Percentiles rank a stretch among this genome's conserved stretches.
Evolutionary conservation across 2,329 filamentous ascomycete species (phyloP).

Genomic region (Dothideomycetes sp.): DNA sequence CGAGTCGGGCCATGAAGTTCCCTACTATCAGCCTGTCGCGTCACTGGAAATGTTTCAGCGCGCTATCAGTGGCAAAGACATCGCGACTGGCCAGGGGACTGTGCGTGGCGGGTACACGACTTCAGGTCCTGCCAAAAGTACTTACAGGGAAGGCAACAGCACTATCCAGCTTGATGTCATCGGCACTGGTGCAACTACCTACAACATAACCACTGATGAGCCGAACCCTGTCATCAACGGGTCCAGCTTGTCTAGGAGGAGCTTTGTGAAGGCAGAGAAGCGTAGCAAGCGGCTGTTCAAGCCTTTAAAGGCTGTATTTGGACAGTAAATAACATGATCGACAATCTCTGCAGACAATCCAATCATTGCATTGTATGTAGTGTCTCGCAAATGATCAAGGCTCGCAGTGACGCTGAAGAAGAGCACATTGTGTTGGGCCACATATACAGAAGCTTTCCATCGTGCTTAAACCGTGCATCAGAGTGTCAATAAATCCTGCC

Average conservation of each 20-base stretch:
- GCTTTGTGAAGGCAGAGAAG: background rate
- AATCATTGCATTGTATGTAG: too few species aligned
- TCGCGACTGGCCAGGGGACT: conserved; percentile 40
- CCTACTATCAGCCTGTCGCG: conserved; percentile 44
- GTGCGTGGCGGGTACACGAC: conserved; percentile 22
- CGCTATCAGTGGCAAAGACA: conserved; percentile 35
- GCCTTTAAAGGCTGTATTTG: too few species aligned
- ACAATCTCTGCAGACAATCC: too few species aligned
- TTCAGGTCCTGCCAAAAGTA: conserved; percentile 23
- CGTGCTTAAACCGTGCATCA: too few species aligned
- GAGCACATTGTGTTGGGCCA: too few species aligned
- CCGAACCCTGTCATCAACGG: conserved; percentile 3
- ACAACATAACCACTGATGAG: conserved; percentile 8
- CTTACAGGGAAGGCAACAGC: conserved; percentile 27
- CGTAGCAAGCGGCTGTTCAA: background rate
- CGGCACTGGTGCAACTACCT: conserved; percentile 1
- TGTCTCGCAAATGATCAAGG: too few species aligned
- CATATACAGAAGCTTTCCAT: too few species aligned
- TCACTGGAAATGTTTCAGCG: conserved; percentile 40
- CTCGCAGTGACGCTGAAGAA: too few species aligned
- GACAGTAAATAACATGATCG: too few species aligned
- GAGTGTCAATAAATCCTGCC: conserved; percentile 5
- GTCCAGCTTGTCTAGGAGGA: background rate
- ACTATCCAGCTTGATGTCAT: conserved; percentile 9
- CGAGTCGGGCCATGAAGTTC: conserved; percentile 39